Evolutionary conservation across 2,329 filamentous ascomycete species (phyloP), one percentile per base, ranked within the genome.

Genomic region (Didymellaceae sp.): DNA sequence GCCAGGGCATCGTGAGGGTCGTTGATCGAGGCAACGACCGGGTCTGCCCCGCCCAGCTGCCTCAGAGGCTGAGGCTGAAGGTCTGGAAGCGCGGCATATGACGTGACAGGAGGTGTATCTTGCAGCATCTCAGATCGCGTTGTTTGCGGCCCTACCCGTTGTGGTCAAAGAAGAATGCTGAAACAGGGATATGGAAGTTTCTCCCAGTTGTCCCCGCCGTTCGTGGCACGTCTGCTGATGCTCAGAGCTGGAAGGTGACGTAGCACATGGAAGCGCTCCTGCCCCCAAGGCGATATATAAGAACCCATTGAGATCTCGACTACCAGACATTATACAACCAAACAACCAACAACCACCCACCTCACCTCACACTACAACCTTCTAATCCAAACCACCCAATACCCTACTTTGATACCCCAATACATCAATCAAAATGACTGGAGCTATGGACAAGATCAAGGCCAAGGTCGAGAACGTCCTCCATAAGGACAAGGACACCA

Each of bases 391-490:
- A 24, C 24, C 24, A 25, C 40, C 26, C 38, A 35, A 45, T 11
- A 40, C 44, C 32, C 33, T 31, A 39, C 13, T 25, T 52, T 44
- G 24, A 38, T 38, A 52, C 37, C 21, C 38, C 38, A 52, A 22
- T 32, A 34, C 16, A 47, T 57, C 45, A 58, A 22, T 48, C 45
- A 54, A 46, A 53, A 69, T 68, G 66, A 38, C 66, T 32, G 64
- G 66, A 49, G 39, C 58, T 34, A 65, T 73, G 28, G 66, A 73
- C 3, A 71, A 73, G 61, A 63, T 73, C 58, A 73, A 72, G 67
- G 62, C 63, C 45, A 72, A 71, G 68, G 70, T 71, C 61, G 68
- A 73, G 53, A 53, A 67, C 26, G 63, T 68, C 50, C 63, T 72
- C 40, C 68, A 70, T 61, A 70, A 71, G 63, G 66, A 72, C 58